Conservation (phyloP, 2,329 filamentous ascomycete genomes). For the Beauveria sp. region DNA sequence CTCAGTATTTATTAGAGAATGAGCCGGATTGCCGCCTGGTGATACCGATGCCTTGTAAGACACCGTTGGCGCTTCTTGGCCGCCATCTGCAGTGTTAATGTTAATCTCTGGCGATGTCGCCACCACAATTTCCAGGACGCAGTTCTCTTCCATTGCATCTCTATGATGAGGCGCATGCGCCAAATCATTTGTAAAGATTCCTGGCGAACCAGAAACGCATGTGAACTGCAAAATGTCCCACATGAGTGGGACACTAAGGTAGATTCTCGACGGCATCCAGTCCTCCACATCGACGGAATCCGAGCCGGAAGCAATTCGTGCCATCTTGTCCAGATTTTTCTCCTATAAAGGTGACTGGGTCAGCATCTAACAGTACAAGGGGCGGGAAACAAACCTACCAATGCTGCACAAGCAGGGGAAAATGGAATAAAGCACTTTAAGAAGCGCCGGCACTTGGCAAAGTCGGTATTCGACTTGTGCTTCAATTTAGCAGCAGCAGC, state of each 20-base stretch:
- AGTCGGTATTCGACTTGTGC: slow-evolving; percentile 44
- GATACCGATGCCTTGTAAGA: slow-evolving; percentile 25
- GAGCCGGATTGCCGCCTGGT: slow-evolving; percentile 18
- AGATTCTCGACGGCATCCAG: slow-evolving; percentile 45
- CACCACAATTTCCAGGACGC: slow-evolving; percentile 41
- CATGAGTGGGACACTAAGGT: slow-evolving; percentile 45
- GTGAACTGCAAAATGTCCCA: slow-evolving; percentile 45
- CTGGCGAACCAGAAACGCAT: slow-evolving; percentile 29
- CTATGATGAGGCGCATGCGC: slow-evolving; percentile 31
- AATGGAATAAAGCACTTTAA: slow-evolving; percentile 39
- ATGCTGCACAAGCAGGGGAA: slow-evolving; percentile 36
- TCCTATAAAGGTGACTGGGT: slow-evolving; percentile 26
- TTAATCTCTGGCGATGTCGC: slow-evolving; percentile 43
- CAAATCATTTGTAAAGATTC: slow-evolving; percentile 29
- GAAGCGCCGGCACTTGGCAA: slow-evolving; percentile 42
- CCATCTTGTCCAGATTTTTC: slow-evolving; percentile 40
- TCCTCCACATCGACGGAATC: slow-evolving; percentile 41
- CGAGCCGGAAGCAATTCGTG: slow-evolving; percentile 39
- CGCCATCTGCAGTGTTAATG: slow-evolving; percentile 44
- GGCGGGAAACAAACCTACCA: slow-evolving; percentile 28
- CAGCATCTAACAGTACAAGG: background rate
- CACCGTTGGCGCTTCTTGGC: slow-evolving; percentile 38
- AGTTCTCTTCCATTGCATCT: slow-evolving; percentile 28
- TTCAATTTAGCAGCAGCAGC: slow-evolving; percentile 40
- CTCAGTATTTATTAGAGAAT: slow-evolving; percentile 22